Percentiles rank a stretch among this genome's conserved stretches.
Conservation (phyloP, 2,329 filamentous ascomycete species). For the Aspergillus caelatus region DNA sequence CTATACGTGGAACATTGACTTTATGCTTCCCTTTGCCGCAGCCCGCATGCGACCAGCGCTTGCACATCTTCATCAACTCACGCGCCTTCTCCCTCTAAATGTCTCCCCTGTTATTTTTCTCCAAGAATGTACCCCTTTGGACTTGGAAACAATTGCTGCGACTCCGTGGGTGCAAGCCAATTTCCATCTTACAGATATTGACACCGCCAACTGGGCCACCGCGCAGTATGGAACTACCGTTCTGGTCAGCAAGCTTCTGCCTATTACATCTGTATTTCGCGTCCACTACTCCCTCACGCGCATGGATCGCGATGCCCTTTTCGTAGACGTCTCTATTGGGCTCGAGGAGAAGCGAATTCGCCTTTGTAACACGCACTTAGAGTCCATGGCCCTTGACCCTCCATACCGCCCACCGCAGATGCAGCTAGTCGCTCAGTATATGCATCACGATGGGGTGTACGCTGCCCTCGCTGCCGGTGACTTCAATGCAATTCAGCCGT, state of each 20-base stretch:
- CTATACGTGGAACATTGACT: constrained; percentile 17
- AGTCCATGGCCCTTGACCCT: constrained; percentile 10
- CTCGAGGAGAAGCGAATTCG: background rate
- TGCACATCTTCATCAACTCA: background rate
- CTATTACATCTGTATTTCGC: constrained; percentile 1
- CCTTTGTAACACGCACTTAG: constrained; percentile 15
- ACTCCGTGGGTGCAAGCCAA: constrained; percentile 7
- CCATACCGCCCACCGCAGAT: constrained; percentile 10
- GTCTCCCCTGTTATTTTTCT: constrained; percentile 3
- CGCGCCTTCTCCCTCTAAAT: background rate
- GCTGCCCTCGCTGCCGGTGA: constrained; percentile 7
- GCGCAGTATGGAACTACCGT: constrained; percentile 10
- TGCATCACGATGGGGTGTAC: background rate
- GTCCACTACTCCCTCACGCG: constrained; percentile 13
- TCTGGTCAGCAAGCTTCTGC: background rate
- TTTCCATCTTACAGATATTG: constrained; percentile 11
- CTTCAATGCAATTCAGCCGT: constrained; percentile 16
- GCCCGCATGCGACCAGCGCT: constrained; percentile 11
- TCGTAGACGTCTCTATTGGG: constrained; percentile 6
- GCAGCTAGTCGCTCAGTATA: constrained; percentile 1
- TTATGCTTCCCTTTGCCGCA: constrained; percentile 10
- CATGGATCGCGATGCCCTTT: constrained; percentile 15
- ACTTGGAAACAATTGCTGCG: constrained; percentile 5
- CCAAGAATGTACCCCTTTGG: constrained; percentile 10
- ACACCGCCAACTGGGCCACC: constrained; percentile 6